These are phyloP conservation scores for Sclerotinia subarctica DNA, from an alignment of 2,329 filamentous ascomycete genomes.

Conservation along the genomic window DNA sequence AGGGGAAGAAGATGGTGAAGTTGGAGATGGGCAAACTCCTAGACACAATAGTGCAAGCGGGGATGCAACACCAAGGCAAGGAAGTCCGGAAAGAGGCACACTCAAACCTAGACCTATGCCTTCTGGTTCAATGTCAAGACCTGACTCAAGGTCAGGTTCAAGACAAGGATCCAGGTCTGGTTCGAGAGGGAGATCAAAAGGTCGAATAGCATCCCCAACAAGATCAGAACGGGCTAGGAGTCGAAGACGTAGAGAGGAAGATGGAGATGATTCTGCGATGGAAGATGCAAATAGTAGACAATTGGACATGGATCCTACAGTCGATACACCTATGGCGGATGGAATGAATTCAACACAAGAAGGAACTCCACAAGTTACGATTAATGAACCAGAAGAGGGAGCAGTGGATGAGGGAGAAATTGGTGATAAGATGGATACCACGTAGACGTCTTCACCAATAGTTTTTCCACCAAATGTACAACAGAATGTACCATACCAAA, in stretches of 20 bases:
- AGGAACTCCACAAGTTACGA: conserved; percentile 48
- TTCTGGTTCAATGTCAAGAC: conserved; percentile 41
- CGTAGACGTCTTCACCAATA: conserved; percentile 32
- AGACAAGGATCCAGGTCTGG: conserved; percentile 42
- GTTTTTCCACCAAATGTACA: conserved; percentile 22
- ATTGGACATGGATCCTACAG: conserved; percentile 37
- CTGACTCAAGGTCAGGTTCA: conserved; percentile 30
- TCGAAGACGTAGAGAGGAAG: conserved; percentile 6
- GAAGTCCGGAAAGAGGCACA: conserved; percentile 43
- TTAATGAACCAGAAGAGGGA: conserved; percentile 46
- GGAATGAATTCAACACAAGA: conserved; percentile 24
- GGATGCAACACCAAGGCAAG: conserved; percentile 50
- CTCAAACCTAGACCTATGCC: conserved; percentile 38
- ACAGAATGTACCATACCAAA: conserved; percentile 35
- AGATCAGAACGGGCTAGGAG: conserved; percentile 28
- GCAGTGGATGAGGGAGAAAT: conserved; percentile 40
- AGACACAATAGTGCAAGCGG: conserved; percentile 47
- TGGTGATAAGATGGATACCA: conserved; percentile 65
- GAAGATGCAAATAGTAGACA: conserved; percentile 48
- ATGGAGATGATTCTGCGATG: conserved; percentile 57
- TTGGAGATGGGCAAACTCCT: conserved; percentile 56
- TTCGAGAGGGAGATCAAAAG: conserved; percentile 42
- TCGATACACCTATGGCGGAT: conserved; percentile 35
- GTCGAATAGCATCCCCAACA: conserved; percentile 42
- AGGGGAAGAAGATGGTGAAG: conserved; percentile 55